Evolutionary conservation across 768 basidiomycete genomes (phyloP).

Genomic region (Fomitopsis serialis): DNA sequence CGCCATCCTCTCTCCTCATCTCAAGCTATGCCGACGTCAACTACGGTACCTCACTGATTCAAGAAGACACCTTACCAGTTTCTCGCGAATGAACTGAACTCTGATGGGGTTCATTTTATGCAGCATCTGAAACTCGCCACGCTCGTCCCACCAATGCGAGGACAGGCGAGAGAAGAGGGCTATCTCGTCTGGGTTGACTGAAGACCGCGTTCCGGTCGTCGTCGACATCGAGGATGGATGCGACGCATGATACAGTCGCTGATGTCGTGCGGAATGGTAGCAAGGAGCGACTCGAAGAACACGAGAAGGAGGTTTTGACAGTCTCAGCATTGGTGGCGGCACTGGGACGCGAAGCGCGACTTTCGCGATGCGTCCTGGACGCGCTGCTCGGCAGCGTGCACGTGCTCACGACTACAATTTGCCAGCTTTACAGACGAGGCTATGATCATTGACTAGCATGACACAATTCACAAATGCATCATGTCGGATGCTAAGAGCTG

Average conservation of each 20-base stretch:
- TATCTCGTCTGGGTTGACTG: constrained; percentile 77
- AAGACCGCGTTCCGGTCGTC: constrained; percentile 21
- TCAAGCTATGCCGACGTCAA: constrained; percentile 33
- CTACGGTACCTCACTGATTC: not conserved
- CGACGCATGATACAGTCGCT: not conserved
- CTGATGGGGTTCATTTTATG: constrained; percentile 95
- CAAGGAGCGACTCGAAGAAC: too few species aligned
- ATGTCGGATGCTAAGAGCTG: too few species aligned
- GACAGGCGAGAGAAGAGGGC: constrained; percentile 86
- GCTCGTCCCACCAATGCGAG: constrained; percentile 94
- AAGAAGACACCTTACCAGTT: constrained; percentile 33
- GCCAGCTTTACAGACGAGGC: too few species aligned
- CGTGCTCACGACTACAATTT: too few species aligned
- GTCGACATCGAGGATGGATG: not conserved
- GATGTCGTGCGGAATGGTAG: not conserved
- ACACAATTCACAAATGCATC: too few species aligned
- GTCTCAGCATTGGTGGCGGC: too few species aligned
- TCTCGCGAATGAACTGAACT: constrained; percentile 76
- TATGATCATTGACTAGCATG: too few species aligned
- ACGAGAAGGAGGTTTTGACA: too few species aligned
- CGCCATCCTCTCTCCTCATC: constrained; percentile 48
- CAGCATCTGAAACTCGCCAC: constrained; percentile 81
- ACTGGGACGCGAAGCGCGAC: too few species aligned
- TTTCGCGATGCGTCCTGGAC: too few species aligned
- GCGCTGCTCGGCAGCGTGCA: too few species aligned